Evolutionary conservation across 306 rosid genomes (phyloP), one percentile per base, ranked within the genome.

Genomic region (Inga laurina): DNA sequence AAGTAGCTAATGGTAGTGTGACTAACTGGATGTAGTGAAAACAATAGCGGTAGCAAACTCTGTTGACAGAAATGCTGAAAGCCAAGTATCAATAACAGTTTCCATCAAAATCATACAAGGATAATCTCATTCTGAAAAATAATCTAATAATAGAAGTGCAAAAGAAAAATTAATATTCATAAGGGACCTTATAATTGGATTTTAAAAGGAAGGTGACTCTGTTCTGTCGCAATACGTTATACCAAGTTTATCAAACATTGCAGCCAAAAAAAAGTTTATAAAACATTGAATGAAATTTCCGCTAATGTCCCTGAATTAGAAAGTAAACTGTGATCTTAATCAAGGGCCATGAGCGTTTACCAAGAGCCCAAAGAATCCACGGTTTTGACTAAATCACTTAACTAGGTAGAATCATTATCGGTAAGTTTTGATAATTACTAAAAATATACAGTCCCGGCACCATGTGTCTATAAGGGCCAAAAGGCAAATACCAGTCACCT

Each of bases 371-470:
- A 75, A 80, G 32, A 76, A 41, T 52, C 43, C 10, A 77, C 65
- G 24, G 48, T 57, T 87, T 68, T 43, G 34, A 67, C 24, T 71
- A 54, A 59, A 77, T 27, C 46, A 54, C 30, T 39, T 57, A 13
- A 54, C 32, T 72, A 56, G 43, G 21, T 21, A 37, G 61, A 9
- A 56, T 39, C 8, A 34, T 8, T 44, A 51, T 62, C 15, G 35
- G n/a, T 65, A 59, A 86, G 37, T 21, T 61, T 72, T 37, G 78
- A 59, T 84, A 67, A 45, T 77, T 48, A 77, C 43, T 65, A 32
- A 71, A 69, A 86, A 74, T 71, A 83, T 61, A 76, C 74, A 65
- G 45, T 80, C 12, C 44, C 44, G 73, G 35, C 67, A 61, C 76
- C n/a, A 72, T 16, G 48, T 57, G 32, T 54, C 77, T n/a, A 43